phyloP scores from a whole-genome alignment of 73 alveolate genomes.

The Loxodes magnus region DNA sequence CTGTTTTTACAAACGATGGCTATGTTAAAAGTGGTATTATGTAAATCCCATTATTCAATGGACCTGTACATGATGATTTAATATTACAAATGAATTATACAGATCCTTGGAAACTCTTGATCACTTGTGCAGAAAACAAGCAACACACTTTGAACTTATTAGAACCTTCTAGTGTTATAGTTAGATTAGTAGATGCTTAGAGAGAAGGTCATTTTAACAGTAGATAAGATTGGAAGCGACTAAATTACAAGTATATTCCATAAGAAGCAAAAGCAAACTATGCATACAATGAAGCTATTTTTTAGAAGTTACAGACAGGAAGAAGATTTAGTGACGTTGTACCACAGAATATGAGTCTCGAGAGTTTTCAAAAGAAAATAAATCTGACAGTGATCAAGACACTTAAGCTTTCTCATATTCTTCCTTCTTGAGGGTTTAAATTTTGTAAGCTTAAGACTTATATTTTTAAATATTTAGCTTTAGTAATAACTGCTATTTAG shows the following conservation, averaged over 20 bases:
- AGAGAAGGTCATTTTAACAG: constrained; percentile 67
- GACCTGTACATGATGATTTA: constrained; percentile 36
- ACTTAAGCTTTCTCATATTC: too few species aligned
- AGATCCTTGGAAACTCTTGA: constrained; percentile 37
- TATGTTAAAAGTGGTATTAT: constrained; percentile 51
- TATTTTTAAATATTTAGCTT: too few species aligned
- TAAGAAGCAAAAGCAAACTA: too few species aligned
- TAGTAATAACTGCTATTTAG: too few species aligned
- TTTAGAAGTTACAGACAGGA: too few species aligned
- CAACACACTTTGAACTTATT: constrained; percentile 41
- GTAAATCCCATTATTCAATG: constrained; percentile 55
- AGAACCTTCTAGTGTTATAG: constrained; percentile 51
- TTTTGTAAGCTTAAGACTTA: too few species aligned
- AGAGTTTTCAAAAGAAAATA: too few species aligned
- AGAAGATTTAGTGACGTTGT: too few species aligned
- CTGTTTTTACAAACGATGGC: constrained; percentile 48
- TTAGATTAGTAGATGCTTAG: constrained; percentile 65
- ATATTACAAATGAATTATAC: constrained; percentile 33
- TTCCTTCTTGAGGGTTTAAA: too few species aligned
- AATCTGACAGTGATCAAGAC: too few species aligned
- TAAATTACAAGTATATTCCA: constrained; percentile 54
- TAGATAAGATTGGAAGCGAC: constrained; percentile 49
- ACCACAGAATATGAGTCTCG: too few species aligned
- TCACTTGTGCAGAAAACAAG: constrained; percentile 13
- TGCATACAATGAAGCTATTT: too few species aligned